These are phyloP conservation scores for Hyaloscypha finlandica DNA, from an alignment of 495 filamentous ascomycete genomes.

Conservation along the genomic window DNA sequence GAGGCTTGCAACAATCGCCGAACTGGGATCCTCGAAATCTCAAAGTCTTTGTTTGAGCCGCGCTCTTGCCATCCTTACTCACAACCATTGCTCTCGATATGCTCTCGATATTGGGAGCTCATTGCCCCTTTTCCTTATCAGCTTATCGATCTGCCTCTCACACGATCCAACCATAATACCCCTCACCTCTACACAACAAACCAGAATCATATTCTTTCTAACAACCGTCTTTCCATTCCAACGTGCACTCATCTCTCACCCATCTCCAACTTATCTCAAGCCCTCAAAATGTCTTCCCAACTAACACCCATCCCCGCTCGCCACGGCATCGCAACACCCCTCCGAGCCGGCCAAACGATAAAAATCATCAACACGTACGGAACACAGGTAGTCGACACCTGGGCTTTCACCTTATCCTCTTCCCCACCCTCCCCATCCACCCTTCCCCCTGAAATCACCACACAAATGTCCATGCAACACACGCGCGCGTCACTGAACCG, in stretches of 20 bases:
- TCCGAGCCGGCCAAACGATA: slow-evolving; percentile 43
- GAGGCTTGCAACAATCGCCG: no score
- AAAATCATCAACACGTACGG: slow-evolving; percentile 54
- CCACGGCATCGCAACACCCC: slow-evolving; percentile 43
- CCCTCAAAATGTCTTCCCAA: not conserved
- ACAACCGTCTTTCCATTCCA: no score
- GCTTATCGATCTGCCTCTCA: not conserved
- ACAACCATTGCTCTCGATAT: no score
- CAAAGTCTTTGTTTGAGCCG: not conserved
- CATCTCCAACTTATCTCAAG: no score
- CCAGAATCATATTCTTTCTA: not conserved
- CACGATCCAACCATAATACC: not conserved
- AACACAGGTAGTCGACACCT: slow-evolving; percentile 51
- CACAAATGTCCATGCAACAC: slow-evolving; percentile 45
- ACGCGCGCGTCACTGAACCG: slow-evolving; percentile 39
- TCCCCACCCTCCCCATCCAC: slow-evolving; percentile 9
- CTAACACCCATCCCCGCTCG: slow-evolving; percentile 41
- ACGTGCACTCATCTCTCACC: no score
- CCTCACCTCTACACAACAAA: not conserved
- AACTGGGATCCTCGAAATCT: not conserved
- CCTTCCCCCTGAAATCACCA: slow-evolving; percentile 13
- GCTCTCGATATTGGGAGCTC: no score
- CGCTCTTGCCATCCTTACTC: no score
- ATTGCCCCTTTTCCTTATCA: not conserved
- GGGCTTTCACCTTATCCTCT: slow-evolving; percentile 43